A percentile compares a stretch with the other conserved stretches of the same genome.
phyloP scores from a whole-genome alignment of 192 early-diverging fungal species.

The Chytriomyces confervae region DNA sequence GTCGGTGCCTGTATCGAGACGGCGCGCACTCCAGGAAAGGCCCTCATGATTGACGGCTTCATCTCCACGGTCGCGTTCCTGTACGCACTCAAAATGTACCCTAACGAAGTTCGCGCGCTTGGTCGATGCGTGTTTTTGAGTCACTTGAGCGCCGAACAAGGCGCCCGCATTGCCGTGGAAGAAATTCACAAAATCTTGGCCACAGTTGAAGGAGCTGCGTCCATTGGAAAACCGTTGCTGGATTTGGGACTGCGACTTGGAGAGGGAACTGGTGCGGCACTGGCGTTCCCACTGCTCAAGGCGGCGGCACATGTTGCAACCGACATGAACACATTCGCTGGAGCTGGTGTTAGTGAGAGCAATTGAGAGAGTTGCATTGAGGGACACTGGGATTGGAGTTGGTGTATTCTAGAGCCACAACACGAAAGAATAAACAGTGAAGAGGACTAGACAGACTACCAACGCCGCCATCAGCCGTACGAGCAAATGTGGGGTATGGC shows the following conservation, averaged over 20 bases:
- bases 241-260: conserved; percentile 29
- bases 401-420: no score
- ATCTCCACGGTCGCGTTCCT: conserved; percentile 35
- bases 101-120: conserved; percentile 10
- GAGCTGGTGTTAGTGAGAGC: conserved; percentile 38
- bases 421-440: no score
- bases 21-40: background rate
- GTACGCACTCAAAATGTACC: conserved; percentile 25
- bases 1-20: conserved; percentile 4
- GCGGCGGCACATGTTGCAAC: conserved; percentile 30
- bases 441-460: no score
- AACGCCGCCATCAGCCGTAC: no score
- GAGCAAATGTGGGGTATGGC: no score
- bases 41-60: conserved; percentile 38
- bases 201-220: background rate
- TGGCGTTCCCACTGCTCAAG: conserved; percentile 34
- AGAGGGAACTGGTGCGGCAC: conserved; percentile 39
- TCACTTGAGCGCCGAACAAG: conserved; percentile 6
- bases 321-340: conserved; percentile 43
- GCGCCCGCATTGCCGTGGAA: conserved; percentile 18
- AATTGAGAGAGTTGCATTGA: conserved; percentile 4
- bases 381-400: background rate
- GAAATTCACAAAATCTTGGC: conserved; percentile 1
- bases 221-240: conserved; percentile 15
- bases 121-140: conserved; percentile 6